Percentiles rank a stretch among this genome's conserved stretches.
These are phyloP conservation scores for Globisporangium uncinulatum DNA, from an alignment of 352 stramenopile genomes.

Conservation along the genomic window DNA sequence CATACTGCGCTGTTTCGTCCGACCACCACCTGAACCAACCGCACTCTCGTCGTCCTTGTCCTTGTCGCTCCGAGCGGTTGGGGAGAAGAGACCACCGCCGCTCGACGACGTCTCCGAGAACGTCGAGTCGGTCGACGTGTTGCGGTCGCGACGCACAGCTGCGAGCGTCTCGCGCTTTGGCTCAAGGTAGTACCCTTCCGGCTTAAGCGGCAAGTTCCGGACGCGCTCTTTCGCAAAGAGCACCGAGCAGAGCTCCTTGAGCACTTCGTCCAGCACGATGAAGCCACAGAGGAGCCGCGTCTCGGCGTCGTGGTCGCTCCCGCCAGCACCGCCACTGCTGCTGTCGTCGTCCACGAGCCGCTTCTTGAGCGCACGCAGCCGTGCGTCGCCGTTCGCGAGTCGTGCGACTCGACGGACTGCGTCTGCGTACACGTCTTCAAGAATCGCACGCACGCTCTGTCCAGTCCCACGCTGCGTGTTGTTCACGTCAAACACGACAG, in stretches of 20 bases:
- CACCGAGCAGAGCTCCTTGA: constrained; percentile 82
- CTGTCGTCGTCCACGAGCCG: constrained; percentile 69
- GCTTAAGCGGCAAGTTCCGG: constrained; percentile 66
- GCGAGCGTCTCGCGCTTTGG: constrained; percentile 35
- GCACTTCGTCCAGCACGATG: constrained; percentile 79
- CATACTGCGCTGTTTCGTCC: constrained; percentile 34
- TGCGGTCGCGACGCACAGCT: constrained; percentile 17
- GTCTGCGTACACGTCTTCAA: constrained; percentile 77
- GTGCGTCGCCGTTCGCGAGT: constrained; percentile 39
- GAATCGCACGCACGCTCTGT: constrained; percentile 61
- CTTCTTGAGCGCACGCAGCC: constrained; percentile 47
- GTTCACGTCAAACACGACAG: constrained; percentile 48
- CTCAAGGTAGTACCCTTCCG: constrained; percentile 80
- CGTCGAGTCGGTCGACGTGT: constrained; percentile 24
- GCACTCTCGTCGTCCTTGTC: too few species aligned
- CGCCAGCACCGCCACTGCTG: constrained; percentile 24
- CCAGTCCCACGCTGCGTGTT: constrained; percentile 27
- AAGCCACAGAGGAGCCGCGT: constrained; percentile 62
- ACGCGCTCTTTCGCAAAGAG: constrained; percentile 74
- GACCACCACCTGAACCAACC: constrained; percentile 9
- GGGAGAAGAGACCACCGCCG: constrained; percentile 2
- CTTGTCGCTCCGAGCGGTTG: background rate
- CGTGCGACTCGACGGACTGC: constrained; percentile 53
- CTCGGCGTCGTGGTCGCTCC: constrained; percentile 59
- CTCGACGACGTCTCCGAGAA: constrained; percentile 39